A percentile compares a stretch with the other conserved stretches of the same genome.
phyloP scores from a whole-genome alignment of 2,329 filamentous ascomycete genomes.

The Xylaria sp. region DNA sequence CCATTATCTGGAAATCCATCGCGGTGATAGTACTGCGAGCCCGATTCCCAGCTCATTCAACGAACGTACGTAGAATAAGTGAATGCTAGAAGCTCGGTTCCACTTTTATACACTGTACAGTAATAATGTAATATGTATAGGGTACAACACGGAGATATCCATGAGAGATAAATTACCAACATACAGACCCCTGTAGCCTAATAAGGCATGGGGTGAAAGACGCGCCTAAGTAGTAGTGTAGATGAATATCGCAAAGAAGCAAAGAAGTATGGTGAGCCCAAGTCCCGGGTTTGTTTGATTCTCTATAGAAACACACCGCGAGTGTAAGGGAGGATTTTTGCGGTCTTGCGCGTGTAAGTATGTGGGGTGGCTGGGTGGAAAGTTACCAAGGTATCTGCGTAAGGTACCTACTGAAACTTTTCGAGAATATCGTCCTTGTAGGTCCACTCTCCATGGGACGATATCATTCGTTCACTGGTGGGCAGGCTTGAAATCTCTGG shows the following conservation, averaged over 20 bases:
- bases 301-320: slow-evolving; percentile 10
- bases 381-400: background rate
- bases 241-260: slow-evolving; percentile 11
- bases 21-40: background rate
- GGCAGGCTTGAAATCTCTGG: slow-evolving; percentile 34
- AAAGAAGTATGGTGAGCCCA: slow-evolving; percentile 2
- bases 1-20: background rate
- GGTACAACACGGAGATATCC: slow-evolving; percentile 21
- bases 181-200: slow-evolving; percentile 12
- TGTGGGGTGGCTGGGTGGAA: slow-evolving; percentile 21
- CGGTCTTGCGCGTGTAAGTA: slow-evolving; percentile 4
- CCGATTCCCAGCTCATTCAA: slow-evolving; percentile 1
- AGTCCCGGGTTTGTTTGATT: background rate
- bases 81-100: background rate
- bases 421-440: slow-evolving; percentile 26
- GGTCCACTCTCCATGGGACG: slow-evolving; percentile 7
- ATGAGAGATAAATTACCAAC: slow-evolving; percentile 16
- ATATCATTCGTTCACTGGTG: slow-evolving; percentile 28
- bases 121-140: slow-evolving; percentile 27
- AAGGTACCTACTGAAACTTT: slow-evolving; percentile 4
- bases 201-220: slow-evolving; percentile 4
- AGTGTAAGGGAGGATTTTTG: background rate
- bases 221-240: background rate
- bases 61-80: background rate
- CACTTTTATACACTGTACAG: slow-evolving; percentile 32